Base-by-base conservation (phyloP, 306 rosid genomes). In the Oemleria cerasiformis region DNA sequence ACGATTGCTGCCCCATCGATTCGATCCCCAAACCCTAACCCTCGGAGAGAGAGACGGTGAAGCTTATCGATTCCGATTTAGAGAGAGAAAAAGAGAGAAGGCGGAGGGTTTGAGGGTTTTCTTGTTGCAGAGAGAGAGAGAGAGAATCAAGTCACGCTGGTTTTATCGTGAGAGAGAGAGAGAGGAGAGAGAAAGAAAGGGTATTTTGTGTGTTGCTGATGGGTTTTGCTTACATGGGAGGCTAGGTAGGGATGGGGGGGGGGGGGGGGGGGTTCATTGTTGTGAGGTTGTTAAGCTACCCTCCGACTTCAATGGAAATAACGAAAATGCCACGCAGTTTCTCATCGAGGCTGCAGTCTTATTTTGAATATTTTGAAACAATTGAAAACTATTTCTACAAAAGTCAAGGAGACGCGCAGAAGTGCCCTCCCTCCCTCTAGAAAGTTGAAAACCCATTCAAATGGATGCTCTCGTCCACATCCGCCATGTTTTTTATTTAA, bases 1-100 rank as follows among this genome's bases (percentile, higher is more conserved):
- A 84, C 79, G 96, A 87, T 70, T 89, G 90, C 75, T 92, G 96
- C 72, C 94, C 97, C 97, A 92, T 90, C 73, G 80, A 77, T 48
- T 21, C 25, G 77, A 73, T 70, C 76, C 75, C 82, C 73, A 65
- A 20, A 75, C 62, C 76, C 73, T 67, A 73, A 45, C 60, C 9
- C 72, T 39, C 40, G 1, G 47, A 63, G 75, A 79, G 63, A 77
- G 50, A 53, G 57, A 51, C 2, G 36, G 25, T 53, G 57, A 15
- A 45, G 67, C 0, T 13, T 7, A 30, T 36, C 65, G 38, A 7
- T 56, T 25, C 53, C 43, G 62, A 8, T 30, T 34, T 39, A 16
- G 73, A 68, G 62, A 56, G 60, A 56, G 69, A 50, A 30, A 30
- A 13, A 15, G 54, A 30, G 25, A 30, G 4, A 77, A 15, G 60